Base-by-base conservation (phyloP, 495 filamentous ascomycete genomes). In the Hypoxylon lenormandii region DNA sequence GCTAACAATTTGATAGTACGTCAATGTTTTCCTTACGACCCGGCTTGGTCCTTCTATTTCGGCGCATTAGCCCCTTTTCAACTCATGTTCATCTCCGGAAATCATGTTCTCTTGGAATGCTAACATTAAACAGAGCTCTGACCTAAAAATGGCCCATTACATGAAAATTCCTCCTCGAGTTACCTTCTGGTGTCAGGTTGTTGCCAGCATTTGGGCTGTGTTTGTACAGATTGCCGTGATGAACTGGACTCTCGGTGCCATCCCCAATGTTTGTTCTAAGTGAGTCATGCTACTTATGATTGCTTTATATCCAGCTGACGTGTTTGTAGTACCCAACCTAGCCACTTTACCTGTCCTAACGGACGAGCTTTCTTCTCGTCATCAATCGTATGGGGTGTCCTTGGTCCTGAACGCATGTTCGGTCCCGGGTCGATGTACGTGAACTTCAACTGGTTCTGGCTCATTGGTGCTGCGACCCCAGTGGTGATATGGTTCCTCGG, bases 151-250 rank as follows among this genome's bases (percentile, higher is more conserved):
- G 12, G 87, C 83, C 5, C 87, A 90, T 75, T 91, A 91, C 71
- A 86, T 89, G 82, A 91, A 91, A 70, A 76, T 90, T 4, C 87
- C 88, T 0, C 87, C 85, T 6, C 80, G 85, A 2, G 79, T 86
- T 2, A 85, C 86, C 33, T 90, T 89, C 67, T 76, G 74, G 28
- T 84, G 82, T 0, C 87, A 90, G 65, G 84, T 86, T 30, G 65
- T 87, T 18, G 79, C 86, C 1, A 81, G 77, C 42, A 64, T 87
- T 7, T 87, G 86, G 83, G 82, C 85, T 1, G 83, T 82, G 1
- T 78, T 89, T 38, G 86, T 89, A 4, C 86, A 88, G 64, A 81
- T 88, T 47, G 82, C 75, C 21, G 83, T 86, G 28, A 84, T 88
- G 78, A 87, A 89, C 65, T 89, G 87, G 83, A 82, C 84, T 2